Conservation (phyloP, 352 stramenopile species). For the Thalassiosira gravida region DNA sequence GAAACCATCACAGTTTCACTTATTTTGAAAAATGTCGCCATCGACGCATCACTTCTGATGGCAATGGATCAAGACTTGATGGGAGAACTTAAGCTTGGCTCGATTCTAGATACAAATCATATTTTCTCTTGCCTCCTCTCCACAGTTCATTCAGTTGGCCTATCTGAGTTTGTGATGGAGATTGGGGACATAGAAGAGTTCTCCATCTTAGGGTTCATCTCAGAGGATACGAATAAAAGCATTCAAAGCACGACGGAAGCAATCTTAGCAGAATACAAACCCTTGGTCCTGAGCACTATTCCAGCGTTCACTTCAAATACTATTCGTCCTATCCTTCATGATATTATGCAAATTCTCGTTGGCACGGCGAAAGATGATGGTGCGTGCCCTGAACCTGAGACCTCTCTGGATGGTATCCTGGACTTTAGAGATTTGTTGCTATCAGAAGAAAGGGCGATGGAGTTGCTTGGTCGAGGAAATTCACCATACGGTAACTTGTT, state of each 20-base stretch:
- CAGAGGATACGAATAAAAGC: constrained; percentile 54
- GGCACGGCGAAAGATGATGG: constrained; percentile 24
- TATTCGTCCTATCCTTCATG: constrained; percentile 67
- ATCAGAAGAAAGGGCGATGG: constrained; percentile 21
- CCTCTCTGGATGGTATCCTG: constrained; percentile 25
- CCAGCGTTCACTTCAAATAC: constrained; percentile 66
- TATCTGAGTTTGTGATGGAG: constrained; percentile 62
- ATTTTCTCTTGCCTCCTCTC: constrained; percentile 72
- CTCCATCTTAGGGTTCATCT: constrained; percentile 68
- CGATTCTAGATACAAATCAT: constrained; percentile 58
- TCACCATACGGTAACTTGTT: constrained; percentile 68
- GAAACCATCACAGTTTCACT: constrained; percentile 66
- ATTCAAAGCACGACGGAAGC: constrained; percentile 57
- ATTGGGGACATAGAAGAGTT: constrained; percentile 70
- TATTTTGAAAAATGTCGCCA: constrained; percentile 64
- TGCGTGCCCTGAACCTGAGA: constrained; percentile 12
- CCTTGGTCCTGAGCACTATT: constrained; percentile 46
- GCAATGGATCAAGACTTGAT: constrained; percentile 73
- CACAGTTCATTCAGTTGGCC: constrained; percentile 54
- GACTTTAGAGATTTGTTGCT: constrained; percentile 78
- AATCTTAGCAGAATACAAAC: constrained; percentile 64
- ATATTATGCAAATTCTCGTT: constrained; percentile 59
- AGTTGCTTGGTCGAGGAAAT: constrained; percentile 45
- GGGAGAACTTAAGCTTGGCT: constrained; percentile 62
- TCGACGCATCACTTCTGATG: constrained; percentile 54